Base-by-base conservation (phyloP, 2,329 filamentous ascomycete genomes). In the Exophiala bonariae region DNA sequence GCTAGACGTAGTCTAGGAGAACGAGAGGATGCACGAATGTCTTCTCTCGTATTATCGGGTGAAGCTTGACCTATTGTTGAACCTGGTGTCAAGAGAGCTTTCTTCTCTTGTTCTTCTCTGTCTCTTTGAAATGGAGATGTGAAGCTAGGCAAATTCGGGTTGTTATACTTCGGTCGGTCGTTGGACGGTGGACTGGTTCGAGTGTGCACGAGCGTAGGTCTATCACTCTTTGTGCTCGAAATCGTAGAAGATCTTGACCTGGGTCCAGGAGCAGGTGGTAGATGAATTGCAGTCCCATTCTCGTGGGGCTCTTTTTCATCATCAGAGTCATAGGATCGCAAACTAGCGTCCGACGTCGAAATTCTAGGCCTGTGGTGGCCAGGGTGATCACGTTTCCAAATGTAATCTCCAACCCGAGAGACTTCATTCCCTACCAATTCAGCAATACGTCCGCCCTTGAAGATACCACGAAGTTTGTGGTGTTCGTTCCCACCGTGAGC, bases 381-480 rank as follows among this genome's bases (percentile, higher is more conserved):
- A 23, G 61, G 65, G 17, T 66, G 61, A 23, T 85, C 82, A 58
- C 77, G 80, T 56, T 76, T 79, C 65, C 82, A 73, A 17, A 85
- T 77, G 34, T 79, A 72, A 40, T 82, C 80, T 13, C 80, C 79
- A 26, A 85, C 75, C 58, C 78, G 80, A 0, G 79, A 77, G 6
- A 83, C 76, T 58, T 85, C 82, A 51, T 74, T 76, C n/a, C 80
- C 78, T 2, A 95, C 79, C 22, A 89, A 77, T 22, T 81, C 86
- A 51, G 89, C 87, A 53, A 92, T 82, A 45, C 86, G 78, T 40
- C 82, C 80, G 2, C 83, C 85, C 68, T 89, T 92, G 68, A 96
- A 86, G 38, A 96, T 84, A 5, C 85, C 82, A 33, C 84, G 81
- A 7, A 89, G 74, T 28, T 80, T 82, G 8, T 80, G 81, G 47